phyloP scores from a whole-genome alignment of 177 flowering plant genomes.

The Vitis hybrid region DNA sequence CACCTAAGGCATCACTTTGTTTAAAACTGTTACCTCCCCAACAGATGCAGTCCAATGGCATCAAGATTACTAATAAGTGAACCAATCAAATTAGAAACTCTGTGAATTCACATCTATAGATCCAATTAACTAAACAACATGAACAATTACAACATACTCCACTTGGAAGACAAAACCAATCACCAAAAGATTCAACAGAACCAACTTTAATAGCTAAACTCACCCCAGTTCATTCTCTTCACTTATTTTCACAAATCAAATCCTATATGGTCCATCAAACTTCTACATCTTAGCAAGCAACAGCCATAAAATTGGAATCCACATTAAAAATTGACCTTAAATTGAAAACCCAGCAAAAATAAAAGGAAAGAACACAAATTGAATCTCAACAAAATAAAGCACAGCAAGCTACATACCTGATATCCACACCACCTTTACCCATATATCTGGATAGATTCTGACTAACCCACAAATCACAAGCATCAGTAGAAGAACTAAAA shows the following conservation, averaged over 20 bases:
- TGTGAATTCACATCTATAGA: too few relatives aligned
- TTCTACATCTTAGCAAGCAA: neutral
- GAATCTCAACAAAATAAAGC: neutral
- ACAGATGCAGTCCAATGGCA: too few relatives aligned
- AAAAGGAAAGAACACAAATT: neutral
- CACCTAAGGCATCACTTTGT: too few relatives aligned
- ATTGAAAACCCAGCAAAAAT: neutral
- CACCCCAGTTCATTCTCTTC: neutral
- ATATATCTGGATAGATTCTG: constrained; percentile 61
- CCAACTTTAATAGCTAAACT: neutral
- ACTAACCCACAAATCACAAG: constrained; percentile 70
- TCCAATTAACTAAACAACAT: too few relatives aligned
- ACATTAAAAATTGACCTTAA: neutral
- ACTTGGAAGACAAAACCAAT: neutral
- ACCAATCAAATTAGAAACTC: too few relatives aligned
- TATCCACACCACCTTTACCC: constrained; percentile 62
- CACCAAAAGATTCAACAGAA: neutral
- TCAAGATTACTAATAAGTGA: too few relatives aligned
- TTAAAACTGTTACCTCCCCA: too few relatives aligned
- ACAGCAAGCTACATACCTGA: constrained; percentile 47
- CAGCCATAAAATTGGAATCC: neutral
- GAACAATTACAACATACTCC: neutral
- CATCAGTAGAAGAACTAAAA: constrained; percentile 51
- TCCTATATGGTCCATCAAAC: neutral
- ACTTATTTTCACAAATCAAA: neutral